Conservation (phyloP, 306 rosid species). For the Lathyrus aphaca region DNA sequence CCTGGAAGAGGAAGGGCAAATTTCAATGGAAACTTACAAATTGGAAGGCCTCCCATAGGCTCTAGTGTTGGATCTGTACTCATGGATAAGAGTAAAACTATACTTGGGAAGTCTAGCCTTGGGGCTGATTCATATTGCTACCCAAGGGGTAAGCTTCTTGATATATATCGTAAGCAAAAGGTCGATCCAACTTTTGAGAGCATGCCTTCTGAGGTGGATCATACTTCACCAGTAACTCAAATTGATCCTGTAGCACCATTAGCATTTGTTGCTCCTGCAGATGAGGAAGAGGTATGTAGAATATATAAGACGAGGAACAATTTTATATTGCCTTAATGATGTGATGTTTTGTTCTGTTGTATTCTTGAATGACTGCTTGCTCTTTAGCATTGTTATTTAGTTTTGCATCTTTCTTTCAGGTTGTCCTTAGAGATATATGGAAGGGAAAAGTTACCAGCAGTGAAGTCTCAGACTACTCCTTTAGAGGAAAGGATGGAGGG, state of each 20-base stretch:
- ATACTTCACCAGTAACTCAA: constrained; percentile 48
- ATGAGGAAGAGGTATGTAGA: constrained; percentile 66
- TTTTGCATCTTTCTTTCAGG: constrained; percentile 50
- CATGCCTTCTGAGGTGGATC: constrained; percentile 58
- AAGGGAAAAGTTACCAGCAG: constrained; percentile 60
- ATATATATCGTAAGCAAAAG: constrained; percentile 67
- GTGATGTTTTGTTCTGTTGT: constrained; percentile 3
- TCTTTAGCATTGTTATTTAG: constrained; percentile 14
- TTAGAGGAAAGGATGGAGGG: constrained; percentile 48
- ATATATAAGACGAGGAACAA: constrained; percentile 21
- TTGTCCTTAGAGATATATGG: constrained; percentile 58
- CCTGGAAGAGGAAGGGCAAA: constrained; percentile 71
- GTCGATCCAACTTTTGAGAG: constrained; percentile 44
- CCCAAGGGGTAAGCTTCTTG: constrained; percentile 78
- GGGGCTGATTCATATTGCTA: constrained; percentile 50
- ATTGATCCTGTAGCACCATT: constrained; percentile 54
- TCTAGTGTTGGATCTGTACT: constrained; percentile 45
- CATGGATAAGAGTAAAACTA: constrained; percentile 40
- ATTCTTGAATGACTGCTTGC: constrained; percentile 13
- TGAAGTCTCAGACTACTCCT: constrained; percentile 46
- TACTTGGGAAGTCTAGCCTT: constrained; percentile 54
- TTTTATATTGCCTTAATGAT: background rate
- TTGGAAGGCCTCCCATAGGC: constrained; percentile 53
- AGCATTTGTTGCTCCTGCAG: constrained; percentile 68
- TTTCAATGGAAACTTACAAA: constrained; percentile 46